Conservation (phyloP, 1,139 yeast species). For the Nematodospora anomalae region DNA sequence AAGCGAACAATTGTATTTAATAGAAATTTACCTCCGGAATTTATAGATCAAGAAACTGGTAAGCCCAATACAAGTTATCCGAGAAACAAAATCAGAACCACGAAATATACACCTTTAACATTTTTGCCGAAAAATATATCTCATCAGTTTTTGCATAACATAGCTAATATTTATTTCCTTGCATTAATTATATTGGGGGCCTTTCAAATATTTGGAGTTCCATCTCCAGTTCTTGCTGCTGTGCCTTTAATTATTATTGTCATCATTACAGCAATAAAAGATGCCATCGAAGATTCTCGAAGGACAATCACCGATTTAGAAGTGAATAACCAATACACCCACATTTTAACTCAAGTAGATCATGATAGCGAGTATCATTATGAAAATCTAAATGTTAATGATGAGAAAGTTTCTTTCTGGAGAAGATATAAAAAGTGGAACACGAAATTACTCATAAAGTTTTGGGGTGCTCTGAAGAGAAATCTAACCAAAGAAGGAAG, state of each 20-base stretch:
- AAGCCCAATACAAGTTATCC: constrained; percentile 37
- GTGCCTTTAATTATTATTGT: constrained; percentile 63
- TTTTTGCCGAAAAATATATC: constrained; percentile 55
- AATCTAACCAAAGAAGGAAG: constrained; percentile 42
- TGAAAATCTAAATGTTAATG: constrained; percentile 44
- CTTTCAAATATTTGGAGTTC: constrained; percentile 57
- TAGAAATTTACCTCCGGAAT: constrained; percentile 62
- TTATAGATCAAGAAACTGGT: constrained; percentile 48
- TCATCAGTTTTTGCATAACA: constrained; percentile 49
- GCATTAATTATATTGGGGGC: constrained; percentile 52
- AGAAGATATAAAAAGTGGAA: constrained; percentile 57
- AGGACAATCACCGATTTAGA: constrained; percentile 55
- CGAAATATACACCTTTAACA: constrained; percentile 57
- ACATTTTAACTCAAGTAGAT: constrained; percentile 32
- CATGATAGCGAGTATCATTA: constrained; percentile 20
- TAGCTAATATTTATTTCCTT: constrained; percentile 58
- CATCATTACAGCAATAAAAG: constrained; percentile 53
- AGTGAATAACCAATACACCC: constrained; percentile 52
- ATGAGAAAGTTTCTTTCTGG: constrained; percentile 56
- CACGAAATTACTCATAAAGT: constrained; percentile 30
- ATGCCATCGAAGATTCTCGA: constrained; percentile 58
- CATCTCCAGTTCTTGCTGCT: constrained; percentile 54
- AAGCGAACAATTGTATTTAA: constrained; percentile 67
- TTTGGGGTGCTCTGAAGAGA: constrained; percentile 30
- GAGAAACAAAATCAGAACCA: constrained; percentile 58